A percentile compares a stretch with the other conserved stretches of the same genome.
Conservation (phyloP, 805 yeast genomes). For the Candida montana region DNA sequence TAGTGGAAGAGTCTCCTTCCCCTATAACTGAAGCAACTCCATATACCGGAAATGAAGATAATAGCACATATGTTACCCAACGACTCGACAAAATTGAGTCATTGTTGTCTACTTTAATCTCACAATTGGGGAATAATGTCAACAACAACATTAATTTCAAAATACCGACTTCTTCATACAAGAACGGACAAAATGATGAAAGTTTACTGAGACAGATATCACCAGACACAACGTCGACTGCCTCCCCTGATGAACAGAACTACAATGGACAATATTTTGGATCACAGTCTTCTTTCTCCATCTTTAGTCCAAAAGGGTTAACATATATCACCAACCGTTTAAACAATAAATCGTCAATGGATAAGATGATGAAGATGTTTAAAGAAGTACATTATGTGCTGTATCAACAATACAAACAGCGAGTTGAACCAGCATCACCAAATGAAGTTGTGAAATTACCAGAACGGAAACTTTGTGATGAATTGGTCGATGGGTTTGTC, state of each 20-base stretch:
- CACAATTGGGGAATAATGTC: background rate
- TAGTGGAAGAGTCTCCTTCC: background rate
- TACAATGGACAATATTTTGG: conserved; percentile 17
- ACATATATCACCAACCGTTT: conserved; percentile 27
- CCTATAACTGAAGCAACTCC: background rate
- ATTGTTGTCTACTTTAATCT: background rate
- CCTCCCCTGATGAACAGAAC: conserved; percentile 8
- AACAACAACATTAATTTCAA: too few relatives aligned
- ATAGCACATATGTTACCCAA: background rate
- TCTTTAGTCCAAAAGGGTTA: conserved; percentile 35
- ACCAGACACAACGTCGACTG: background rate
- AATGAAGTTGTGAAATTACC: conserved; percentile 5
- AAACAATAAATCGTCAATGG: conserved; percentile 2
- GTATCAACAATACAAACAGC: conserved; percentile 4
- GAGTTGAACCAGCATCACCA: conserved; percentile 3
- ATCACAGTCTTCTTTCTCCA: conserved; percentile 29
- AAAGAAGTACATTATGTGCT: conserved; percentile 5
- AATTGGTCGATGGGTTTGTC: conserved; percentile 2
- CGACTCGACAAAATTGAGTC: conserved; percentile 5
- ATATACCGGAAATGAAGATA: background rate
- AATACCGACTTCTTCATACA: too few relatives aligned
- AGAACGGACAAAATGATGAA: background rate
- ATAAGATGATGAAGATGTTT: conserved; percentile 1
- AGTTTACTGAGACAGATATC: background rate
- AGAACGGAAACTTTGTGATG: background rate